Percentiles rank a stretch among this genome's conserved stretches.
phyloP scores from a whole-genome alignment of 2,329 filamentous ascomycete species.

The Cladosporium sp. region DNA sequence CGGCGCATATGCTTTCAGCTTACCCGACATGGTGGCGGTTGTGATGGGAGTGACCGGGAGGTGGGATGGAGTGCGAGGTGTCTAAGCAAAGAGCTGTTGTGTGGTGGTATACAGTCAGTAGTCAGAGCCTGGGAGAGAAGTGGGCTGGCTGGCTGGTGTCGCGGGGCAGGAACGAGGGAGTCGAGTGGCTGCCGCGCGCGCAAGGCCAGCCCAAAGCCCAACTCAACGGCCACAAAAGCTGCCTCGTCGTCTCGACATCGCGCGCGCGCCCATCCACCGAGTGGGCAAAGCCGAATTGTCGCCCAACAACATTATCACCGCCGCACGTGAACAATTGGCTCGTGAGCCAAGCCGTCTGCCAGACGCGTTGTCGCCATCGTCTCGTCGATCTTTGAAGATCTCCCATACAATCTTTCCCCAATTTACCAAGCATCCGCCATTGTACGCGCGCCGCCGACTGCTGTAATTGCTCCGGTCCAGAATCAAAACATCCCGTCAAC shows the following conservation, averaged over 20 bases:
- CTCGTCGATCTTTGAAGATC: neutral
- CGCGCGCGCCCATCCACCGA: conserved; percentile 1
- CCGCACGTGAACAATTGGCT: conserved; percentile 10
- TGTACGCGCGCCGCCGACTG: conserved; percentile 9
- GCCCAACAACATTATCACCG: neutral
- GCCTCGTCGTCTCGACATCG: conserved; percentile 9
- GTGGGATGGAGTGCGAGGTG: neutral
- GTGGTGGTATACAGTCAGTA: conserved; percentile 4
- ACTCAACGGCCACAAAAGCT: conserved; percentile 7
- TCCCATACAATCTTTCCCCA: neutral
- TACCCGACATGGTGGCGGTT: conserved; percentile 30
- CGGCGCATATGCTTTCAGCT: conserved; percentile 3
- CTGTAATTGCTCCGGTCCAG: conserved; percentile 1
- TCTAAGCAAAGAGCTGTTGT: neutral
- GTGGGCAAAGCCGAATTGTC: conserved; percentile 1
- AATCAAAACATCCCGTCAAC: neutral
- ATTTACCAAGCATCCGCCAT: neutral
- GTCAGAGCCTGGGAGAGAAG: neutral
- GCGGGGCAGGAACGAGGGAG: conserved; percentile 5
- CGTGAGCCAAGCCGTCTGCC: neutral
- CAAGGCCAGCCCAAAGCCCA: neutral
- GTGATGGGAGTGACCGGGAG: neutral
- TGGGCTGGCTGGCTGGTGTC: conserved; percentile 1
- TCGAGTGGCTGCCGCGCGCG: neutral
- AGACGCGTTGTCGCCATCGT: neutral